Evolutionary conservation across 805 yeast genomes (phyloP).

Genomic region (Saturnispora galanensis): DNA sequence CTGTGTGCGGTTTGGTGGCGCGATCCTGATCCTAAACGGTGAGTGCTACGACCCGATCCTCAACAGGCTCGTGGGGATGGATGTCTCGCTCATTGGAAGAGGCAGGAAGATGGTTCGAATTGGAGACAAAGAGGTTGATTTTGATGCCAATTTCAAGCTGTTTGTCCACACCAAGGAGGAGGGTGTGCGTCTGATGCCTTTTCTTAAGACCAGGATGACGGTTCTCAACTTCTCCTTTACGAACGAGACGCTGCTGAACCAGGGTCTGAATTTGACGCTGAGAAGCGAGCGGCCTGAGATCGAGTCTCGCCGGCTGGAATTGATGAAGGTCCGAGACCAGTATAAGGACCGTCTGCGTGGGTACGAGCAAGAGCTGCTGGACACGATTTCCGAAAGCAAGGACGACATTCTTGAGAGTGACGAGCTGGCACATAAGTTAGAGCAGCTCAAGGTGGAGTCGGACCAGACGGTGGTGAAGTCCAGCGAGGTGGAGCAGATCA

Average conservation of each 20-base stretch:
- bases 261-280: slow-evolving; percentile 49
- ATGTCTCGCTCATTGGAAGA: slow-evolving; percentile 58
- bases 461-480: slow-evolving; percentile 42
- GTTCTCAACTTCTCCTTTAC: slow-evolving; percentile 69
- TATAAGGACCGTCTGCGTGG: slow-evolving; percentile 42
- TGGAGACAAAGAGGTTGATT: slow-evolving; percentile 57
- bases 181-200: slow-evolving; percentile 35
- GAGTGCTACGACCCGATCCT: slow-evolving; percentile 73
- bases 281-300: slow-evolving; percentile 54
- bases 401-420: slow-evolving; percentile 65
- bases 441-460: slow-evolving; percentile 56
- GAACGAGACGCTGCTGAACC: slow-evolving; percentile 50
- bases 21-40: slow-evolving; percentile 64
- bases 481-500: slow-evolving; percentile 42
- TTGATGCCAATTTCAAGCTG: slow-evolving; percentile 53
- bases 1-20: slow-evolving; percentile 75
- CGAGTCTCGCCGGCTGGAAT: slow-evolving; percentile 44
- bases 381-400: slow-evolving; percentile 43
- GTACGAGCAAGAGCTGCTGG: slow-evolving; percentile 52
- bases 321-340: slow-evolving; percentile 48
- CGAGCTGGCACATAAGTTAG: slow-evolving; percentile 48
- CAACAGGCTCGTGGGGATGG: slow-evolving; percentile 50
- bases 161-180: slow-evolving; percentile 55
- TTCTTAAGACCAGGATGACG: slow-evolving; percentile 52
- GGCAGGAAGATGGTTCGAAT: slow-evolving; percentile 55